Evolutionary conservation across 1,284 basidiomycete species (phyloP).

Genomic region (Trichosporon sp.): DNA sequence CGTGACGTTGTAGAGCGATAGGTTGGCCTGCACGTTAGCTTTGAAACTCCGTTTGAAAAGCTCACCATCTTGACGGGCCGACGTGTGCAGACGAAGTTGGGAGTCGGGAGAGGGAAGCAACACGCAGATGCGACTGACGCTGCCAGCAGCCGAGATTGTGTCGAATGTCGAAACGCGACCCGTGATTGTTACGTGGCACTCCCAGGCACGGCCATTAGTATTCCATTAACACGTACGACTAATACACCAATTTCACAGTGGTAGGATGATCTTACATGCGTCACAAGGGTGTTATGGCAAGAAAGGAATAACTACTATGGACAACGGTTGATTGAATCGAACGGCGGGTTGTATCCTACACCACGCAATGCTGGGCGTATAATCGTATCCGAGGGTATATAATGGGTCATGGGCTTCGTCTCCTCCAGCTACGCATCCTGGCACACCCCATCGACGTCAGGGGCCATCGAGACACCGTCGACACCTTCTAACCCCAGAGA

Average conservation of each 20-base stretch:
- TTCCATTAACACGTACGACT: too few species aligned
- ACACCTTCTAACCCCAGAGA: slow-evolving; percentile 24
- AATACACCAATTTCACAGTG: not conserved
- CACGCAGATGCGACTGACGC: not conserved
- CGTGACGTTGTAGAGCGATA: slow-evolving; percentile 78
- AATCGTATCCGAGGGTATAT: not conserved
- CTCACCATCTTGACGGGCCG: not conserved
- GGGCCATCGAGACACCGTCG: slow-evolving; percentile 24
- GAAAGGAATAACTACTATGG: not conserved
- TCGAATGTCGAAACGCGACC: slow-evolving; percentile 4
- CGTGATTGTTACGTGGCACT: slow-evolving; percentile 5
- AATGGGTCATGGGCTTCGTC: not conserved
- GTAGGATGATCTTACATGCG: not conserved
- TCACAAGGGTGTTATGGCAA: not conserved
- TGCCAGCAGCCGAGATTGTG: not conserved
- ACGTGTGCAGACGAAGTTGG: not conserved
- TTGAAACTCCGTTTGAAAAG: not conserved
- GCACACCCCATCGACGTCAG: slow-evolving; percentile 23
- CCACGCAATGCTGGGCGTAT: not conserved
- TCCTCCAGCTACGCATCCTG: slow-evolving; percentile 12
- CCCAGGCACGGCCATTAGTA: not conserved
- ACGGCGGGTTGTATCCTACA: not conserved
- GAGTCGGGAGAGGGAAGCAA: not conserved
- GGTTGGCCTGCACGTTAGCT: slow-evolving; percentile 56
- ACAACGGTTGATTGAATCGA: not conserved